Conservation (phyloP, 805 yeast genomes). For the Yarrowia sp. region DNA sequence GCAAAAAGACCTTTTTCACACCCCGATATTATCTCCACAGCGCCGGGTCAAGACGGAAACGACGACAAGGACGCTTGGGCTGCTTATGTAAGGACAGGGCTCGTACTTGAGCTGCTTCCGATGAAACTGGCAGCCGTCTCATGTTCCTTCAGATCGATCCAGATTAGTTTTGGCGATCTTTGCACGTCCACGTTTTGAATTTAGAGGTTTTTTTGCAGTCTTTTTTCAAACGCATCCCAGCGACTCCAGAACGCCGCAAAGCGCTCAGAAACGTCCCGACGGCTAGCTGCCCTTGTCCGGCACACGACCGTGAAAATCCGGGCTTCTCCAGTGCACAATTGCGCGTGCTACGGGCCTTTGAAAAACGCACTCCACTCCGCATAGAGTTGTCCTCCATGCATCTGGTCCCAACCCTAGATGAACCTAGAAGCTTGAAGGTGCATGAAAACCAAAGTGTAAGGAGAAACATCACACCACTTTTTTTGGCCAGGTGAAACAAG, state of each 20-base stretch:
- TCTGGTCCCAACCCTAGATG: not conserved
- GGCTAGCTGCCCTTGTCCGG: too few species aligned
- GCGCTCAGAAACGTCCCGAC: too few species aligned
- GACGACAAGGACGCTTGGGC: too few species aligned
- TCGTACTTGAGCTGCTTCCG: too few species aligned
- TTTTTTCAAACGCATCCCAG: too few species aligned
- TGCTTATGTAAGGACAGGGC: too few species aligned
- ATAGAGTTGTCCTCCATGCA: not conserved
- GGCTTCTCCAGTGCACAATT: not conserved
- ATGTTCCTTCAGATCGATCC: not conserved
- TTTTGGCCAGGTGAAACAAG: not conserved
- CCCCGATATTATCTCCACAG: not conserved
- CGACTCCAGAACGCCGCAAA: too few species aligned
- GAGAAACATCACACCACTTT: conserved; percentile 1
- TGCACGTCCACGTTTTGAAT: too few species aligned
- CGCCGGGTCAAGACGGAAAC: not conserved
- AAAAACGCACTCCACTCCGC: not conserved
- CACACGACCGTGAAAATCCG: not conserved
- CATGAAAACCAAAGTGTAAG: too few species aligned
- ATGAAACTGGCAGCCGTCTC: too few species aligned
- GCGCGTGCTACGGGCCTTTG: not conserved
- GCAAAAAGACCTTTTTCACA: not conserved
- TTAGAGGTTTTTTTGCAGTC: too few species aligned
- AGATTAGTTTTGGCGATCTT: not conserved
- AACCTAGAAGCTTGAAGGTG: not conserved